Percentiles rank a stretch among this genome's conserved stretches.
These are phyloP conservation scores for Fusarium poae DNA, from an alignment of 2,329 filamentous ascomycete genomes.

Conservation along the genomic window DNA sequence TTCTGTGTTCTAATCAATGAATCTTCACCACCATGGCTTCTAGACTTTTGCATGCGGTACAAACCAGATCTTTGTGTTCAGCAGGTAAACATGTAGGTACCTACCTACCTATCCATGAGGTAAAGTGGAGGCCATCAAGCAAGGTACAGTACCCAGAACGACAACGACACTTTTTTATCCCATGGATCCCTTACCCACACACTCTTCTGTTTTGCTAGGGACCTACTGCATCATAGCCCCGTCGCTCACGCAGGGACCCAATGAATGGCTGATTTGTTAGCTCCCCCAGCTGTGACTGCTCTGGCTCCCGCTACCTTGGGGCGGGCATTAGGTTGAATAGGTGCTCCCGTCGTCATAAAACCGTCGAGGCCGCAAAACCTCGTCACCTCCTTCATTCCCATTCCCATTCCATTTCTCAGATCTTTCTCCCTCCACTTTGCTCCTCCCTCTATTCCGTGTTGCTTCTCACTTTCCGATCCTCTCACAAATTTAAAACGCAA, in stretches of 20 bases:
- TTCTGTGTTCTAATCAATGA: not conserved
- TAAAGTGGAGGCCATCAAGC: conserved; percentile 18
- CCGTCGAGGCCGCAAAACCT: conserved; percentile 44
- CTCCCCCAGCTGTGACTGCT: conserved; percentile 35
- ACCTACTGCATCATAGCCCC: conserved; percentile 50
- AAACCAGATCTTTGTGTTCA: not conserved
- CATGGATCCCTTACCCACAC: conserved; percentile 34
- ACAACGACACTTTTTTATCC: conserved; percentile 6
- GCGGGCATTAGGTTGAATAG: conserved; percentile 26
- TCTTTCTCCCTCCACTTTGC: conserved; percentile 30
- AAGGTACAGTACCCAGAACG: conserved; percentile 1
- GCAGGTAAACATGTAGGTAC: not conserved
- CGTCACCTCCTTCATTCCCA: conserved; percentile 40
- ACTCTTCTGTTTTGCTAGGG: conserved; percentile 29
- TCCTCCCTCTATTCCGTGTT: conserved; percentile 14
- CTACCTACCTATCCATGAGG: conserved; percentile 18
- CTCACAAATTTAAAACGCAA: conserved; percentile 39
- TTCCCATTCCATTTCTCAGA: conserved; percentile 36
- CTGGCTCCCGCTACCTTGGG: conserved; percentile 13
- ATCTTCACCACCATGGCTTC: conserved; percentile 5
- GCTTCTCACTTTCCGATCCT: conserved; percentile 13
- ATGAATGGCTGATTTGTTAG: conserved; percentile 39
- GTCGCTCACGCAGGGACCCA: conserved; percentile 43
- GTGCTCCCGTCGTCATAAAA: conserved; percentile 50
- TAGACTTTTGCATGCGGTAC: conserved; percentile 5